phyloP scores from a whole-genome alignment of 208 protist genomes.

The Crithidia mellificae region DNA sequence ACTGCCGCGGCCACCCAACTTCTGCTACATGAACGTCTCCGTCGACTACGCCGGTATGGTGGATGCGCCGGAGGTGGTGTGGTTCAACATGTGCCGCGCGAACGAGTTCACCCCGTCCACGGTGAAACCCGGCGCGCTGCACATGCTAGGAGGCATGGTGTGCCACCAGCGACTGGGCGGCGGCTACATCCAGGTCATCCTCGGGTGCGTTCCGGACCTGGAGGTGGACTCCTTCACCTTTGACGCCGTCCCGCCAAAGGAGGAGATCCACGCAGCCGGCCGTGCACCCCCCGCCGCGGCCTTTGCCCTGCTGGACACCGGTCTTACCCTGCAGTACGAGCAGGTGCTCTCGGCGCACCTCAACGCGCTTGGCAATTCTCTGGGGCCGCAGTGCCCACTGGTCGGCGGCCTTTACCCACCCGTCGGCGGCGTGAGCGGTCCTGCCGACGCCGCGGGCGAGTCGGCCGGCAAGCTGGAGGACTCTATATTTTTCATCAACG shows the following conservation, averaged over 20 bases:
- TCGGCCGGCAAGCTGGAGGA: constrained; percentile 43
- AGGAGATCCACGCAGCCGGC: constrained; percentile 50
- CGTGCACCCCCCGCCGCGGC: constrained; percentile 53
- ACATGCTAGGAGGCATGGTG: constrained; percentile 80
- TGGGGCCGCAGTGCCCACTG: constrained; percentile 49
- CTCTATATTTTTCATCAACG: constrained; percentile 85
- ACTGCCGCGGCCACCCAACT: constrained; percentile 77
- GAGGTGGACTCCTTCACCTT: constrained; percentile 81
- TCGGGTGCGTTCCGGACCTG: constrained; percentile 83
- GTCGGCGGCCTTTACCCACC: constrained; percentile 80
- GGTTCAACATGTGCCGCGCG: constrained; percentile 77
- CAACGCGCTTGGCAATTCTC: constrained; percentile 39
- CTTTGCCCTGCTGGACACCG: constrained; percentile 69
- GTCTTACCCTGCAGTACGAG: constrained; percentile 77
- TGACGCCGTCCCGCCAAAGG: constrained; percentile 64
- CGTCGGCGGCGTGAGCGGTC: constrained; percentile 22
- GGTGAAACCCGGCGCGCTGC: constrained; percentile 64
- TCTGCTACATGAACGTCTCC: constrained; percentile 82
- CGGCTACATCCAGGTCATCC: constrained; percentile 81
- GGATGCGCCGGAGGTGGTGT: constrained; percentile 85
- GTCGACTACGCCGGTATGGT: constrained; percentile 82
- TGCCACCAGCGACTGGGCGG: constrained; percentile 80
- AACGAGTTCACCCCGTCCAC: constrained; percentile 71
- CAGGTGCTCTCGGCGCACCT: constrained; percentile 60
- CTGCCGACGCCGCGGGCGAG: constrained; percentile 15